These are phyloP conservation scores for Globisporangium echinulatum DNA, from an alignment of 352 stramenopile species.

Conservation along the genomic window DNA sequence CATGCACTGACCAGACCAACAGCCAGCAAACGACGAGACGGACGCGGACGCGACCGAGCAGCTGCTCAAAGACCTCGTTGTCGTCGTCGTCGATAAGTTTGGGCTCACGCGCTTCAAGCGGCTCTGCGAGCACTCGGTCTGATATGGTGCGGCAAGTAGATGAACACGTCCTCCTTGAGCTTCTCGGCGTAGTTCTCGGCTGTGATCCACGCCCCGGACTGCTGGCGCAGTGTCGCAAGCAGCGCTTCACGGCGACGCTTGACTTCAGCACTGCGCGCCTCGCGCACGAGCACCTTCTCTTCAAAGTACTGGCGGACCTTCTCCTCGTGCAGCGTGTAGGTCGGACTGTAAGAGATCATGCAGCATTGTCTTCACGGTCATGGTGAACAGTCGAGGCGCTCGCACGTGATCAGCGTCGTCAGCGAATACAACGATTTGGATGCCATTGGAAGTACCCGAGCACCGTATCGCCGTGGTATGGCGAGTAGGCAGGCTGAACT, in stretches of 20 bases:
- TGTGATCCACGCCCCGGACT: conserved; percentile 69
- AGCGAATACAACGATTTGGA: too few species aligned
- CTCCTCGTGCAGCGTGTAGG: conserved; percentile 59
- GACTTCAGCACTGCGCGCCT: conserved; percentile 52
- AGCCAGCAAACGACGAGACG: too few species aligned
- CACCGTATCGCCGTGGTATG: too few species aligned
- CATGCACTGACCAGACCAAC: too few species aligned
- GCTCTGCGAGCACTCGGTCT: conserved; percentile 45
- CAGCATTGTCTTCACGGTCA: too few species aligned
- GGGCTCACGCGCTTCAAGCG: conserved; percentile 65
- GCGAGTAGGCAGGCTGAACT: too few species aligned
- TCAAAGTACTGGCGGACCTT: conserved; percentile 73
- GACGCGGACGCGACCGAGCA: conserved; percentile 18
- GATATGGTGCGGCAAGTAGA: conserved; percentile 79
- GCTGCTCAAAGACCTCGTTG: conserved; percentile 70
- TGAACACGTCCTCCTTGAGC: conserved; percentile 80
- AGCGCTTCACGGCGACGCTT: conserved; percentile 64
- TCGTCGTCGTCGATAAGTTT: conserved; percentile 69
- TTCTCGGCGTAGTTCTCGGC: conserved; percentile 66
- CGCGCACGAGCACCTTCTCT: conserved; percentile 72
- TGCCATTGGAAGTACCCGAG: too few species aligned
- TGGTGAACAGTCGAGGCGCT: too few species aligned
- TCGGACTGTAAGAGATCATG: conserved; percentile 7
- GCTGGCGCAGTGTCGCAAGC: conserved; percentile 48
- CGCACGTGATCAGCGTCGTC: too few species aligned